phyloP scores from a whole-genome alignment of 1,284 basidiomycete species.

The Sparassis latifolia region DNA sequence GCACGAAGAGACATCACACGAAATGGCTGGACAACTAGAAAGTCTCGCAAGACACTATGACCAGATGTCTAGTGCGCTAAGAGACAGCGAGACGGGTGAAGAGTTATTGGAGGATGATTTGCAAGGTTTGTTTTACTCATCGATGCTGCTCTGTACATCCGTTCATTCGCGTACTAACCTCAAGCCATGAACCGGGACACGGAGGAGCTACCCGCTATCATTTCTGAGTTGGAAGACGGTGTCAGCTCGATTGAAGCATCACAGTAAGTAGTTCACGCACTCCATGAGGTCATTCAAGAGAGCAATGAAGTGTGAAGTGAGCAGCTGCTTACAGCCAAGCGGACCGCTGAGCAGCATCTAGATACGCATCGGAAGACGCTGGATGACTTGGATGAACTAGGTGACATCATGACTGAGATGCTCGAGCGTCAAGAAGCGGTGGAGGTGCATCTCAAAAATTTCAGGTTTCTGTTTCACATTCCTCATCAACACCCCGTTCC shows the following conservation, averaged over 20 bases:
- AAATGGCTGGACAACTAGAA: constrained; percentile 70
- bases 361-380: constrained; percentile 42
- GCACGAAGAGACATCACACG: constrained; percentile 50
- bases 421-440: constrained; percentile 56
- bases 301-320: constrained; percentile 30
- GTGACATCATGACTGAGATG: constrained; percentile 74
- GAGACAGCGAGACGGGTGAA: constrained; percentile 61
- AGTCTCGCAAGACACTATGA: constrained; percentile 67
- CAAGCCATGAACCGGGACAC: constrained; percentile 74
- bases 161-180: background rate
- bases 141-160: background rate
- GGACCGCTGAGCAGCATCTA: constrained; percentile 37
- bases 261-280: constrained; percentile 40
- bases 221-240: constrained; percentile 61
- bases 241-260: constrained; percentile 42
- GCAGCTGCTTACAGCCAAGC: constrained; percentile 40
- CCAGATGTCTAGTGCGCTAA: constrained; percentile 61
- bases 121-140: constrained; percentile 37
- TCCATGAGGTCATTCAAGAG: background rate
- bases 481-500: background rate
- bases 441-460: constrained; percentile 38
- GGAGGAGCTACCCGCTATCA: constrained; percentile 64
- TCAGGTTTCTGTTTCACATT: background rate
- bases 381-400: constrained; percentile 67
- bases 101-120: constrained; percentile 61